Evolutionary conservation across 768 basidiomycete species (phyloP).

Genomic region (Leccinum longicurvipes): DNA sequence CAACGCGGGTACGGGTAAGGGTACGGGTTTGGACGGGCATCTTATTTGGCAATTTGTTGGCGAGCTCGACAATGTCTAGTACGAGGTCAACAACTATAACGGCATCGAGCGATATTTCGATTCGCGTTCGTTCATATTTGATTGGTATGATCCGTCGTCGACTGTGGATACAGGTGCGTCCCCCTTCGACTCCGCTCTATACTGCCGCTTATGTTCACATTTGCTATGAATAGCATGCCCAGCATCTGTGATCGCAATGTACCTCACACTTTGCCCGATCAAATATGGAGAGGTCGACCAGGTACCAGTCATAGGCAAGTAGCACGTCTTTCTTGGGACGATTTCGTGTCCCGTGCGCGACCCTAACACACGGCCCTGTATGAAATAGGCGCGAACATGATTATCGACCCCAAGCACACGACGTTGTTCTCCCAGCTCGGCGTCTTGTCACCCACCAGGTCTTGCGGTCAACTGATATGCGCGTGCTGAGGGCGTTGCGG

Average conservation of each 20-base stretch:
- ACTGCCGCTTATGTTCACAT: neutral
- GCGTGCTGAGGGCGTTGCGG: conserved; percentile 29
- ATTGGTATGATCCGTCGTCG: too few species aligned
- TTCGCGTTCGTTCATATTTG: too few species aligned
- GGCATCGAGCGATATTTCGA: too few species aligned
- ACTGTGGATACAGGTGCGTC: too few species aligned
- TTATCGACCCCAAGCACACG: conserved; percentile 26
- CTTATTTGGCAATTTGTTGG: too few species aligned
- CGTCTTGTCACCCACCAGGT: conserved; percentile 34
- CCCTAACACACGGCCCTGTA: neutral
- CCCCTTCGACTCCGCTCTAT: too few species aligned
- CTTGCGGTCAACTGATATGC: conserved; percentile 32
- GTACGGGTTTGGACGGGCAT: too few species aligned
- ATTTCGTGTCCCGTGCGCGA: neutral
- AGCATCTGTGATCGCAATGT: conserved; percentile 43
- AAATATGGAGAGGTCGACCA: too few species aligned
- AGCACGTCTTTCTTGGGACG: neutral
- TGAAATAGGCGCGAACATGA: conserved; percentile 22
- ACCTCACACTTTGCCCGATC: conserved; percentile 47
- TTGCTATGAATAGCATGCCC: conserved; percentile 38
- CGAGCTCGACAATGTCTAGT: conserved; percentile 26
- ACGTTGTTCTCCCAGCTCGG: conserved; percentile 29
- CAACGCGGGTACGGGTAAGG: too few species aligned
- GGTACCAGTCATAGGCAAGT: conserved; percentile 37
- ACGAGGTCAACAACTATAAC: conserved; percentile 26